A percentile compares a stretch with the other conserved stretches of the same genome.
Conservation (phyloP, 257 asterid genomes). For the Nicotiana noctiflora region DNA sequence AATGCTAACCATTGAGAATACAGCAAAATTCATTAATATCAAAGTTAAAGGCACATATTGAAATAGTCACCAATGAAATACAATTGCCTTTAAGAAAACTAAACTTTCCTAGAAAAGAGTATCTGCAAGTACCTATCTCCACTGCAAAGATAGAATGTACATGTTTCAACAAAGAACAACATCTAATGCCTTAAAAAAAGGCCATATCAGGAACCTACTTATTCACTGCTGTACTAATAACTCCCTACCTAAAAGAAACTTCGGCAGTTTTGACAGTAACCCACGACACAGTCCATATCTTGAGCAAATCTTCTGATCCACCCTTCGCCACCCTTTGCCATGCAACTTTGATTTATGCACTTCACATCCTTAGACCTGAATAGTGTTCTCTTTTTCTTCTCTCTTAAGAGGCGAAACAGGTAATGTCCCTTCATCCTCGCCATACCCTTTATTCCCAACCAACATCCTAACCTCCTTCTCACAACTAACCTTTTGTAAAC, state of each 20-base stretch:
- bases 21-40: slow-evolving; percentile 12
- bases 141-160: slow-evolving; percentile 44
- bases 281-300: background rate
- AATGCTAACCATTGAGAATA: background rate
- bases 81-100: slow-evolving; percentile 21
- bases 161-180: slow-evolving; percentile 35
- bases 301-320: background rate
- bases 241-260: slow-evolving; percentile 22
- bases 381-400: slow-evolving; percentile 37
- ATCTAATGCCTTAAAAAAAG: slow-evolving; percentile 25
- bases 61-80: slow-evolving; percentile 16
- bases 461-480: slow-evolving; percentile 29
- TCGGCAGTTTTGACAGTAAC: background rate
- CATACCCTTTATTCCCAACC: slow-evolving; percentile 37
- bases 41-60: slow-evolving; percentile 20
- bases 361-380: slow-evolving; percentile 34
- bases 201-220: slow-evolving; percentile 40
- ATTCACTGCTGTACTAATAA: slow-evolving; percentile 34
- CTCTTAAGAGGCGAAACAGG: slow-evolving; percentile 34
- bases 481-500: slow-evolving; percentile 13
- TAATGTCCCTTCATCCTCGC: slow-evolving; percentile 33
- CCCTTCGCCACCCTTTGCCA: background rate
- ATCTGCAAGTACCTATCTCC: slow-evolving; percentile 38
- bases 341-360: background rate
- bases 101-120: slow-evolving; percentile 31